Conservation (phyloP, 2,329 filamentous ascomycete species). For the Orbilia oligospora region DNA sequence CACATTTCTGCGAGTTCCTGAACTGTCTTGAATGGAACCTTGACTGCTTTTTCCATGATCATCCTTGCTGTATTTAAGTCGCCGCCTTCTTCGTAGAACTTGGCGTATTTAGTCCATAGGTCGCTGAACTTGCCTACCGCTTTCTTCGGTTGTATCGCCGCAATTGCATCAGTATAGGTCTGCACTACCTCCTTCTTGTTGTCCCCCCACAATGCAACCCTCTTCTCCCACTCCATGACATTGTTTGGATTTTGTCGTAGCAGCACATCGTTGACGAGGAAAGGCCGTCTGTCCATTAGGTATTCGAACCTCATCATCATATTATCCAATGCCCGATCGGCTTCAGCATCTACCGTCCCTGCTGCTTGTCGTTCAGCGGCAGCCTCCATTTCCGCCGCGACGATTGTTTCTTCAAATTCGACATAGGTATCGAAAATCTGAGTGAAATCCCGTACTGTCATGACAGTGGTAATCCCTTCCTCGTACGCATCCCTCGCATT, state of each 20-base stretch:
- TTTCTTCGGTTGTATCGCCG: constrained; percentile 92
- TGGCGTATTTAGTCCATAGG: constrained; percentile 96
- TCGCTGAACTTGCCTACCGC: constrained; percentile 94
- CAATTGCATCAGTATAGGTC: constrained; percentile 94
- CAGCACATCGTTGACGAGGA: constrained; percentile 95
- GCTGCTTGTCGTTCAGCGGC: constrained; percentile 85
- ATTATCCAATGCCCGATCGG: constrained; percentile 94
- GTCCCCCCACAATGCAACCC: constrained; percentile 93
- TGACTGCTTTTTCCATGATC: constrained; percentile 98
- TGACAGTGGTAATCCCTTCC: constrained; percentile 95
- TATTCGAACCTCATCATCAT: constrained; percentile 98
- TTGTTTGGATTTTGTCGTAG: constrained; percentile 96
- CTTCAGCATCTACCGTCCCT: constrained; percentile 81
- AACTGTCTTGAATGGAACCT: constrained; percentile 98
- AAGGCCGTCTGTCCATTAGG: constrained; percentile 95
- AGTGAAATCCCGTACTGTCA: constrained; percentile 98
- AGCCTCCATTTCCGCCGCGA: constrained; percentile 89
- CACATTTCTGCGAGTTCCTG: constrained; percentile 96
- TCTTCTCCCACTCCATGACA: constrained; percentile 96
- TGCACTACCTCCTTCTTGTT: constrained; percentile 92
- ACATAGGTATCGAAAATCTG: constrained; percentile 96
- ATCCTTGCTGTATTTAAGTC: constrained; percentile 87
- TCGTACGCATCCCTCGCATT: constrained; percentile 87
- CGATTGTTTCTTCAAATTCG: constrained; percentile 97
- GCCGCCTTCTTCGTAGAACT: constrained; percentile 91